Base-by-base conservation (phyloP, 179 eudicot genomes). In the Silene vulgaris region DNA sequence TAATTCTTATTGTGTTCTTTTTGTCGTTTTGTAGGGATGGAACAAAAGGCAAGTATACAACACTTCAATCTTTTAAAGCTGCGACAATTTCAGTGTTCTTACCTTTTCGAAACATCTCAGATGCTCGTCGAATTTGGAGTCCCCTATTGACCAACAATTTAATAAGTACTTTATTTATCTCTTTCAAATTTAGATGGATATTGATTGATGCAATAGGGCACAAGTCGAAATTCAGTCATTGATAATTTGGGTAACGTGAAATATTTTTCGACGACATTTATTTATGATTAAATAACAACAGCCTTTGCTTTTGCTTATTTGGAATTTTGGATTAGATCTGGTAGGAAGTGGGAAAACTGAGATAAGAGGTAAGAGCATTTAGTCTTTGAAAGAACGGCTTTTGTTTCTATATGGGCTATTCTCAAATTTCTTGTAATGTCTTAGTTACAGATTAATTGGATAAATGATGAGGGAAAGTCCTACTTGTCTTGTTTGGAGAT, bases 21-120 rank as follows among this genome's bases (percentile, higher is more conserved):
- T 72, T 57, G 67, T 67, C 57, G 29, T 79, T 81, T 74, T 88
- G 88, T 88, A 91, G 97, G 97, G 97, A 16, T 91, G 97, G 97
- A 91, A 85, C 23, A 91, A 75, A 79, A 82, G 70, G 97, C 87
- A 81, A 87, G 97, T 82, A 66, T 30, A 57, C 61, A 59, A 52
- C 68, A 11, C 32, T 75, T 74, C 54, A 26, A 14, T 48, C 78
- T 65, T 50, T 69, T 59, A 35, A 57, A 26, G 32, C n/a, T 67
- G 21, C 57, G 35, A 57, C 63, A 74, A 48, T 66, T 35, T 61
- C 68, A 20, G 40, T 76, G 64, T 16, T 75, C 32, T 48, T 30
- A 69, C 65, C 60, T 78, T 78, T 52, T 35, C 72, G 21, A 32
- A 48, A 69, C 40, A 52, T 76, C 35, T 62, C 70, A 73, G 23